Conservation (phyloP, 805 yeast genomes). For the Yamadazyma sp. region DNA sequence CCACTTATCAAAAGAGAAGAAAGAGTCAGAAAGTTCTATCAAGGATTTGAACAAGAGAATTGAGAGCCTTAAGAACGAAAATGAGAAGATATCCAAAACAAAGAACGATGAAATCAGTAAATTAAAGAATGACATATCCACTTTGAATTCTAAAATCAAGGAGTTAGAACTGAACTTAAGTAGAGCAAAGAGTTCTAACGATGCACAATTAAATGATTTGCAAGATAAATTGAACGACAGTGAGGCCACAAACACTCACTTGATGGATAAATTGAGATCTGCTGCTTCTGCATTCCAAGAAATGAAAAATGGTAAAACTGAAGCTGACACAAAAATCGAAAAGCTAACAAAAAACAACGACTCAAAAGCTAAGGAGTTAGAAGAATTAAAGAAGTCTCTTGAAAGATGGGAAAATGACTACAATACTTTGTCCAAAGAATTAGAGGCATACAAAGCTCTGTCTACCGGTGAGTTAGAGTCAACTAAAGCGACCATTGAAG, state of each 20-base stretch:
- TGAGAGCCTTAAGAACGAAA: conserved; percentile 22
- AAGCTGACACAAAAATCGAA: conserved; percentile 14
- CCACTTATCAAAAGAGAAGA: conserved; percentile 58
- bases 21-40: conserved; percentile 43
- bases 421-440: conserved; percentile 6
- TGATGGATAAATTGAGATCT: conserved; percentile 41
- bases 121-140: conserved; percentile 21
- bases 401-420: conserved; percentile 9
- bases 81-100: conserved; percentile 28
- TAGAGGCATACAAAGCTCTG: conserved; percentile 3
- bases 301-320: conserved; percentile 18
- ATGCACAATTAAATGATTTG: conserved; percentile 14
- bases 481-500: conserved; percentile 3
- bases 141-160: conserved; percentile 21
- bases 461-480: conserved; percentile 3
- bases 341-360: conserved; percentile 14
- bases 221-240: conserved; percentile 23
- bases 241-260: conserved; percentile 31
- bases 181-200: conserved; percentile 18
- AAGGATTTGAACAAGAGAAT: conserved; percentile 43
- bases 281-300: conserved; percentile 37
- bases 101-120: conserved; percentile 19
- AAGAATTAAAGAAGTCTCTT: conserved; percentile 1
- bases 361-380: conserved; percentile 14
- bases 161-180: conserved; percentile 20